A percentile compares a stretch with the other conserved stretches of the same genome.
phyloP scores from a whole-genome alignment of 176 grass and related monocot species.

The Typha latifolia region DNA sequence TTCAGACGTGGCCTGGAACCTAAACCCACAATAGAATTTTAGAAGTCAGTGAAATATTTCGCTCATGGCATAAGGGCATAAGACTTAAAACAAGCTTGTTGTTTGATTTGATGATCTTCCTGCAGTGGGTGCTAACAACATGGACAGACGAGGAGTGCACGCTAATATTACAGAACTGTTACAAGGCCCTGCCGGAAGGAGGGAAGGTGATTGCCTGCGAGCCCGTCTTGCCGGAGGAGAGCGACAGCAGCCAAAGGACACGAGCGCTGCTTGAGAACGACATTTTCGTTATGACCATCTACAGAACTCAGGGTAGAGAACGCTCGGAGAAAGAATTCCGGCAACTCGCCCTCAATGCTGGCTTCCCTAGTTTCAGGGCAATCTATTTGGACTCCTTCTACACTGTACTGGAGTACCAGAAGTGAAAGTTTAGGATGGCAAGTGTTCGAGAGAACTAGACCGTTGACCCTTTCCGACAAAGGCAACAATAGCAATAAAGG shows the following conservation, averaged over 20 bases:
- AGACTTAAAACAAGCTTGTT: no score
- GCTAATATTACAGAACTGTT: constrained; percentile 61
- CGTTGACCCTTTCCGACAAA: no score
- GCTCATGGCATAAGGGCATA: no score
- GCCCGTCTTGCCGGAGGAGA: constrained; percentile 60
- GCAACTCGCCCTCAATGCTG: constrained; percentile 33
- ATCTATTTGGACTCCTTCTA: constrained; percentile 85
- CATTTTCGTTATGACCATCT: constrained; percentile 91
- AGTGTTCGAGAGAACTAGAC: no score
- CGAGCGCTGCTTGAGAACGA: constrained; percentile 67
- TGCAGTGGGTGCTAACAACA: constrained; percentile 82
- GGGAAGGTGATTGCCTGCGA: constrained; percentile 86
- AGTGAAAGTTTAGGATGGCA: constrained; percentile 19
- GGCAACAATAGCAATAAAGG: no score
- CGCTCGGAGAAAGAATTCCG: constrained; percentile 72
- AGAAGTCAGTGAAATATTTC: no score
- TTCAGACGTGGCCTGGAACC: no score
- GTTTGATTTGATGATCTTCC: background rate
- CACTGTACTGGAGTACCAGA: constrained; percentile 52
- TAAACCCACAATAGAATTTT: no score
- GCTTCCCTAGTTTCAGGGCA: constrained; percentile 44
- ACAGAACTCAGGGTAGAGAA: constrained; percentile 52
- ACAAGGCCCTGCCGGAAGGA: constrained; percentile 40
- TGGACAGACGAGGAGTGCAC: constrained; percentile 74
- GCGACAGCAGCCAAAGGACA: constrained; percentile 51